phyloP scores from a whole-genome alignment of 768 basidiomycete genomes.

The Trametes cingulata region DNA sequence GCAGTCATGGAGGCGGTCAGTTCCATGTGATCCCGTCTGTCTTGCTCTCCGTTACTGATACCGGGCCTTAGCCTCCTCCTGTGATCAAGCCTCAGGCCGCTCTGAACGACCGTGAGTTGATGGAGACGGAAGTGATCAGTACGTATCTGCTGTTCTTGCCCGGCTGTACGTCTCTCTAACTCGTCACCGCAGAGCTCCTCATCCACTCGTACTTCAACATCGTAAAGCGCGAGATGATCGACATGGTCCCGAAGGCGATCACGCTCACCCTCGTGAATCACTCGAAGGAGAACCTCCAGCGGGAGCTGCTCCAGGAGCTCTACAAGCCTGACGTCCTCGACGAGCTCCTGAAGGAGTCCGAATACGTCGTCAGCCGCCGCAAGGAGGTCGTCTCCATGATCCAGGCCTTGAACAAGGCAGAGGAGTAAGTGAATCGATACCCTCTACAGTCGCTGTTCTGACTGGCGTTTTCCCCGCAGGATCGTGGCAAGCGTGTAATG shows the following conservation, averaged over 20 bases:
- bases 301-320: slow-evolving; percentile 90
- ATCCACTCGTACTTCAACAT: slow-evolving; percentile 98
- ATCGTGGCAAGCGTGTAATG: slow-evolving; percentile 26
- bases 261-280: slow-evolving; percentile 87
- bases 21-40: not conserved
- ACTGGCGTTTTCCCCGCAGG: slow-evolving; percentile 3
- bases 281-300: slow-evolving; percentile 93
- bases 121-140: slow-evolving; percentile 99
- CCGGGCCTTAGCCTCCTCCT: slow-evolving; percentile 64
- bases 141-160: slow-evolving; percentile 37
- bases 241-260: slow-evolving; percentile 98
- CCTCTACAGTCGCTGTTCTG: not conserved
- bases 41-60: not conserved
- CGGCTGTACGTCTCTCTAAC: not conserved
- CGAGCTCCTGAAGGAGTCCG: slow-evolving; percentile 93
- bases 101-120: slow-evolving; percentile 89
- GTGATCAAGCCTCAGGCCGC: slow-evolving; percentile 89
- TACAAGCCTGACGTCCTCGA: slow-evolving; percentile 97
- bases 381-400: slow-evolving; percentile 96
- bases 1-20: slow-evolving; percentile 59
- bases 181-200: slow-evolving; percentile 71
- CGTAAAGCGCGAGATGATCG: slow-evolving; percentile 99
- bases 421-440: slow-evolving; percentile 64
- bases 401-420: slow-evolving; percentile 92
- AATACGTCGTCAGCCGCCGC: slow-evolving; percentile 83